Conservation (phyloP, 2,329 filamentous ascomycete genomes). For the Colletotrichum horii region DNA sequence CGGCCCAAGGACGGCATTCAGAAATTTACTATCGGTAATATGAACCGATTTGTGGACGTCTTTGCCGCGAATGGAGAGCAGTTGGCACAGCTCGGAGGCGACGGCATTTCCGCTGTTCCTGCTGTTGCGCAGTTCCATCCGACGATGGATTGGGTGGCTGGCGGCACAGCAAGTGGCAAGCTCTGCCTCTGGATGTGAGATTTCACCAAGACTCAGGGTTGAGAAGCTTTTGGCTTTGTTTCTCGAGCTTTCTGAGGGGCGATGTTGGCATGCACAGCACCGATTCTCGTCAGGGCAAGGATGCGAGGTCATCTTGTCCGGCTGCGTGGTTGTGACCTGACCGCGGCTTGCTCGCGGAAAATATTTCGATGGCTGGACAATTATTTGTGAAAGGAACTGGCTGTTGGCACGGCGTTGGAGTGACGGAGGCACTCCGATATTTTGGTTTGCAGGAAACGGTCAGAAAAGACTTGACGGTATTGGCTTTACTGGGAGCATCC, state of each 20-base stretch:
- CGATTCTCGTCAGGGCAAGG: background rate
- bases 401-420: background rate
- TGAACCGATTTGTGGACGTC: conserved; percentile 96
- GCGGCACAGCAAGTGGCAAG: conserved; percentile 90
- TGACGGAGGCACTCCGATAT: background rate
- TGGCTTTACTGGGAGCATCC: background rate
- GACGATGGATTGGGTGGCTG: conserved; percentile 87
- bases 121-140: conserved; percentile 92
- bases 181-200: conserved; percentile 84
- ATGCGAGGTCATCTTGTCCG: background rate
- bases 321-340: background rate
- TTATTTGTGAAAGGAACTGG: background rate
- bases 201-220: background rate
- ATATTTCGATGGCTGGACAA: background rate
- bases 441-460: background rate
- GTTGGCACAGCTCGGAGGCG: conserved; percentile 84
- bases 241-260: background rate
- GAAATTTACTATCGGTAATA: conserved; percentile 92
- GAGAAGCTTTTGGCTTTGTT: background rate
- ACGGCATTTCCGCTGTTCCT: conserved; percentile 92
- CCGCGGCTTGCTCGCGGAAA: background rate
- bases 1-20: conserved; percentile 79
- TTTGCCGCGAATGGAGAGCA: conserved; percentile 85
- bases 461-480: background rate
- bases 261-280: background rate